Percentiles rank a stretch among this genome's conserved stretches.
phyloP scores from a whole-genome alignment of 2,329 filamentous ascomycete species.

The Drechslerella coelobrocha region DNA sequence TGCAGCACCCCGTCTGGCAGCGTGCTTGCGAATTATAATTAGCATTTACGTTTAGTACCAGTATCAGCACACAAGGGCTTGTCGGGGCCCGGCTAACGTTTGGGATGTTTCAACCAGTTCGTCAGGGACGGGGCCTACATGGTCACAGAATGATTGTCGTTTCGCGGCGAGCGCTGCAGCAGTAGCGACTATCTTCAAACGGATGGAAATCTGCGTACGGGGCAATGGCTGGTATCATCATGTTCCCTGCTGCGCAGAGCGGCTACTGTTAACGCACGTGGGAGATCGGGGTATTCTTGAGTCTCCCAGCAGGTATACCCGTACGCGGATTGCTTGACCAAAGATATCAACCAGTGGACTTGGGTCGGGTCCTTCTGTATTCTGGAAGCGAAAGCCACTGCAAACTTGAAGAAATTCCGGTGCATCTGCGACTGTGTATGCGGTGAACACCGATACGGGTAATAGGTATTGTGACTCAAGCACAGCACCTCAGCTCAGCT shows the following conservation, averaged over 20 bases:
- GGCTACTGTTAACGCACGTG: not conserved
- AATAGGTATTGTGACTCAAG: not conserved
- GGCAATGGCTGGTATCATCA: not conserved
- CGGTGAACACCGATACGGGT: not conserved
- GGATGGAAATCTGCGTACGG: not conserved
- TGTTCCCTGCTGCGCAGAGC: not conserved
- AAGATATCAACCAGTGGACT: not conserved
- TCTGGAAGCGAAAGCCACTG: not conserved
- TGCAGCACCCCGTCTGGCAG: not conserved
- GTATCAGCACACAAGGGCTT: slow-evolving; percentile 15
- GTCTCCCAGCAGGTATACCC: not conserved
- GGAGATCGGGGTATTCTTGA: not conserved
- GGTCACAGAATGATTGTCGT: slow-evolving; percentile 33
- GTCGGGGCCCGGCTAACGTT: slow-evolving; percentile 21
- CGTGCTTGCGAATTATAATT: slow-evolving; percentile 2
- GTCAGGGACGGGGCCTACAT: slow-evolving; percentile 25
- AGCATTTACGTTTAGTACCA: not conserved
- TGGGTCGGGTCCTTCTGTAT: not conserved
- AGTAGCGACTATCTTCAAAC: not conserved
- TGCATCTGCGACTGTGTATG: not conserved
- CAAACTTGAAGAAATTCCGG: not conserved
- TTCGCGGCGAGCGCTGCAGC: not conserved
- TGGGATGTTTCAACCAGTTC: slow-evolving; percentile 46
- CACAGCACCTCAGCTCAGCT: not conserved
- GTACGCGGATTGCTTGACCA: not conserved